Evolutionary conservation across 2,329 filamentous ascomycete genomes (phyloP).

Genomic region (Dryadomyces quercus-mongolicae): DNA sequence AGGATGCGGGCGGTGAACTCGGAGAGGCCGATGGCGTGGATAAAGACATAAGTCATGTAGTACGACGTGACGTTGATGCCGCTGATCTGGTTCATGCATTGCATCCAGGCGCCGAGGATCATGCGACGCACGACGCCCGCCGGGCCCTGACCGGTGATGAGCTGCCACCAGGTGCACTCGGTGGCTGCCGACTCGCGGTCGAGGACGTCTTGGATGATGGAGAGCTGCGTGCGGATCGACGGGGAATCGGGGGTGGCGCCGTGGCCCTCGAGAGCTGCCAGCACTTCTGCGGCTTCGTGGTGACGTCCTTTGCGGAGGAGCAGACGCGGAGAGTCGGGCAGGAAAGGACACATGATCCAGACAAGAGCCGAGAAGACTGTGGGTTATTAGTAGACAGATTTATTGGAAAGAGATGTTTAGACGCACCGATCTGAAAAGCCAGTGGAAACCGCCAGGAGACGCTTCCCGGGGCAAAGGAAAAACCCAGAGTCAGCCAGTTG

Average conservation of each 20-base stretch:
- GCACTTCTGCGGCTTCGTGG: background rate
- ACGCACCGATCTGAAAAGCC: conserved; percentile 14
- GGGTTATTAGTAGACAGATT: too few relatives aligned
- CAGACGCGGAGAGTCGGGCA: conserved; percentile 2
- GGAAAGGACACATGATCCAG: conserved; percentile 1
- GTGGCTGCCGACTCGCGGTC: background rate
- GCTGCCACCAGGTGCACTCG: background rate
- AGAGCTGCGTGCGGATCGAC: background rate
- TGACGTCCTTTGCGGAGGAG: conserved; percentile 1
- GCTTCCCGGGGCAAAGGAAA: conserved; percentile 11
- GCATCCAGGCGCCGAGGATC: conserved; percentile 1
- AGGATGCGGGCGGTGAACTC: conserved; percentile 25
- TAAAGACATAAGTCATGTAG: conserved; percentile 25
- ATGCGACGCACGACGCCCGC: conserved; percentile 1
- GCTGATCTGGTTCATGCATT: conserved; percentile 2
- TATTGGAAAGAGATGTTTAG: background rate
- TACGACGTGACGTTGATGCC: conserved; percentile 2
- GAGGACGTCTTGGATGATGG: conserved; percentile 1
- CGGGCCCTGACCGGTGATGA: background rate
- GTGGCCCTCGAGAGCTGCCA: conserved; percentile 1
- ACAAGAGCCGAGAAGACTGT: conserved; percentile 3
- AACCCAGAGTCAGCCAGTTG: conserved; percentile 13
- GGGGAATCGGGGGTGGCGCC: background rate
- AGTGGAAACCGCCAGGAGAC: conserved; percentile 13
- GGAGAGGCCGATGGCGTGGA: conserved; percentile 21